Conservation (phyloP, 2,329 filamentous ascomycete genomes). For the Neurospora sp. region DNA sequence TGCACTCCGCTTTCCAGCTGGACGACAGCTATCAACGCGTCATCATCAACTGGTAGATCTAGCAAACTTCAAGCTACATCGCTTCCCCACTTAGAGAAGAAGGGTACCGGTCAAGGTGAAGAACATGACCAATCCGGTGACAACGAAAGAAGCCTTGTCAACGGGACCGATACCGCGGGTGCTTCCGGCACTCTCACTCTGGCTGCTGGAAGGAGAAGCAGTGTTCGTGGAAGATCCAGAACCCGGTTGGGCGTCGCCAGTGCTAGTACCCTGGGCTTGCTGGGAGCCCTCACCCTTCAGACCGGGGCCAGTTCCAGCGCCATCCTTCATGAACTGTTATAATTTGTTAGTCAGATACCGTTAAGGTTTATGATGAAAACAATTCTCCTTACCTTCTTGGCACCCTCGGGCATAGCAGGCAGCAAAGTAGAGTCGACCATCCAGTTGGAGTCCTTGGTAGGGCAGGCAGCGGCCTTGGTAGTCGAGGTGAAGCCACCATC, state of each 20-base stretch:
- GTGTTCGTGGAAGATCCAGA: conserved; percentile 28
- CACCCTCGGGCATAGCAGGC: conserved; percentile 40
- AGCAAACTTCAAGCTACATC: not conserved
- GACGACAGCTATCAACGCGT: not conserved
- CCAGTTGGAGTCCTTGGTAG: conserved; percentile 38
- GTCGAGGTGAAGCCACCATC: conserved; percentile 38
- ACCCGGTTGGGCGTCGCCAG: conserved; percentile 29
- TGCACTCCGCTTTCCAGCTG: not conserved
- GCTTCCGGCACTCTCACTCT: conserved; percentile 22
- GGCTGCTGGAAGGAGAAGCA: conserved; percentile 22
- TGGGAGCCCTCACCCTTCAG: conserved; percentile 44
- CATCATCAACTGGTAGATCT: not conserved
- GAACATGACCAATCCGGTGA: conserved; percentile 25
- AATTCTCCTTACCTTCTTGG: conserved; percentile 24
- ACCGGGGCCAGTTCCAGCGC: conserved; percentile 44
- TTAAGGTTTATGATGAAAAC: too few species aligned
- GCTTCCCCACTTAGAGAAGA: conserved; percentile 26
- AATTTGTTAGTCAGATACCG: too few species aligned
- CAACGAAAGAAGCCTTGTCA: conserved; percentile 27
- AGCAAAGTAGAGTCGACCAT: conserved; percentile 39
- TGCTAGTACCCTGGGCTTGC: conserved; percentile 37
- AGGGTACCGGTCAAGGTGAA: conserved; percentile 30
- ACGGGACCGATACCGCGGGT: conserved; percentile 20
- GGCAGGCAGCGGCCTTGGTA: conserved; percentile 38
- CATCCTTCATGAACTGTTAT: conserved; percentile 36